Evolutionary conservation across 768 basidiomycete species (phyloP).

Genomic region (Phanerochaete carnosa): DNA sequence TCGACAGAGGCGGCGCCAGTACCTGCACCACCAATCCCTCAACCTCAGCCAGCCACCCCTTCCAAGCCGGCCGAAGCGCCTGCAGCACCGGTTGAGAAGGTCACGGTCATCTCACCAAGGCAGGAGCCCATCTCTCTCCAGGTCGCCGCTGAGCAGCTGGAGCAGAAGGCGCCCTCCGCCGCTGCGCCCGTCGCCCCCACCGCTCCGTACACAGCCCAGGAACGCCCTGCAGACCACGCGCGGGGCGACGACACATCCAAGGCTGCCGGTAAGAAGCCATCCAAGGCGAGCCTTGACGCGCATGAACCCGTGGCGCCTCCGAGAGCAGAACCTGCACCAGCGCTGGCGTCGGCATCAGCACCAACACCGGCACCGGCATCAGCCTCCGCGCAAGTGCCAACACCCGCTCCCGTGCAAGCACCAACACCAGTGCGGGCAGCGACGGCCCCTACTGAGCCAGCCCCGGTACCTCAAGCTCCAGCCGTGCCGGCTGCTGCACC

Average conservation of each 20-base stretch:
- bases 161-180: background rate
- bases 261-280: constrained; percentile 11
- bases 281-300: constrained; percentile 14
- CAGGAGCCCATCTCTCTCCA: background rate
- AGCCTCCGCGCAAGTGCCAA: background rate
- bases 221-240: constrained; percentile 18
- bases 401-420: background rate
- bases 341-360: too few species aligned
- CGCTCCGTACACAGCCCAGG: constrained; percentile 8
- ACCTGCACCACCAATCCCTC: constrained; percentile 6
- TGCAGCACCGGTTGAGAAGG: constrained; percentile 2
- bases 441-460: background rate
- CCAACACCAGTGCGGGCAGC: too few species aligned
- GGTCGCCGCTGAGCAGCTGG: background rate
- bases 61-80: background rate
- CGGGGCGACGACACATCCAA: constrained; percentile 13
- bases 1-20: constrained; percentile 5
- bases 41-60: background rate
- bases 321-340: too few species aligned
- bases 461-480: constrained; percentile 15
- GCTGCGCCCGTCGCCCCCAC: background rate
- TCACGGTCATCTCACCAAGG: constrained; percentile 10
- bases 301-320: constrained; percentile 18
- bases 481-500: constrained; percentile 5
- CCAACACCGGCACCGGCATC: too few species aligned